Percentiles rank a stretch among this genome's conserved stretches.
Conservation (phyloP, 352 stramenopile species). For the Globisporangium recalcitrans region DNA sequence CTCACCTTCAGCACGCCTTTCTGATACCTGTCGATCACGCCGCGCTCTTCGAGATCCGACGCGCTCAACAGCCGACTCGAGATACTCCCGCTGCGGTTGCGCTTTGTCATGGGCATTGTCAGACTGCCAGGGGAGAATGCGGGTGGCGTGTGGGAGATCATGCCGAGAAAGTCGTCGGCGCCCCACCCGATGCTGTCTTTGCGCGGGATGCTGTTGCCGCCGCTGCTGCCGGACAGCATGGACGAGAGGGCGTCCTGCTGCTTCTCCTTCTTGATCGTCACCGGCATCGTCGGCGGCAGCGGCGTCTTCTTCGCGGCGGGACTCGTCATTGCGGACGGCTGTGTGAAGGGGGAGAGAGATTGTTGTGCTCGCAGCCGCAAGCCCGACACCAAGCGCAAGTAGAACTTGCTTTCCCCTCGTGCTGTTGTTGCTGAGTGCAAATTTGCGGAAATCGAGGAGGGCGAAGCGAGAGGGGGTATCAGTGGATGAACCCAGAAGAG, state of each 20-base stretch:
- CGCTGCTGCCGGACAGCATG: slow-evolving; percentile 25
- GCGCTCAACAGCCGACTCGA: slow-evolving; percentile 83
- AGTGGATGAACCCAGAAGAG: slow-evolving; percentile 7
- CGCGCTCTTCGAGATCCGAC: slow-evolving; percentile 86
- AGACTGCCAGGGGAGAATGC: slow-evolving; percentile 87
- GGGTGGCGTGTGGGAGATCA: slow-evolving; percentile 88
- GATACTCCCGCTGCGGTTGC: slow-evolving; percentile 77
- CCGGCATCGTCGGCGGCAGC: slow-evolving; percentile 55
- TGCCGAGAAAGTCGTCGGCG: slow-evolving; percentile 80
- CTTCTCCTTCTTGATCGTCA: slow-evolving; percentile 70
- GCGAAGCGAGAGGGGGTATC: slow-evolving; percentile 1
- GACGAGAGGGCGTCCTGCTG: slow-evolving; percentile 23
- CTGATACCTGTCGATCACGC: slow-evolving; percentile 87
- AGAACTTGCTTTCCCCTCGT: not conserved
- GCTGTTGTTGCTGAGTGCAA: not conserved
- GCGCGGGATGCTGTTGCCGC: slow-evolving; percentile 37
- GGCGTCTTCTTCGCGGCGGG: slow-evolving; percentile 34
- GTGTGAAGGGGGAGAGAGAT: not conserved
- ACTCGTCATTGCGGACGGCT: slow-evolving; percentile 15
- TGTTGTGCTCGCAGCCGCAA: not conserved
- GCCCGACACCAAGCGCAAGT: not conserved
- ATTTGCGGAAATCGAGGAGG: not conserved
- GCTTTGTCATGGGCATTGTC: slow-evolving; percentile 86
- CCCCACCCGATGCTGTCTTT: slow-evolving; percentile 84
- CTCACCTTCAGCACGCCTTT: slow-evolving; percentile 87